Percentiles rank a stretch among this genome's conserved stretches.
These are phyloP conservation scores for Pseudocercospora ulei DNA, from an alignment of 2,329 filamentous ascomycete genomes.

Conservation along the genomic window DNA sequence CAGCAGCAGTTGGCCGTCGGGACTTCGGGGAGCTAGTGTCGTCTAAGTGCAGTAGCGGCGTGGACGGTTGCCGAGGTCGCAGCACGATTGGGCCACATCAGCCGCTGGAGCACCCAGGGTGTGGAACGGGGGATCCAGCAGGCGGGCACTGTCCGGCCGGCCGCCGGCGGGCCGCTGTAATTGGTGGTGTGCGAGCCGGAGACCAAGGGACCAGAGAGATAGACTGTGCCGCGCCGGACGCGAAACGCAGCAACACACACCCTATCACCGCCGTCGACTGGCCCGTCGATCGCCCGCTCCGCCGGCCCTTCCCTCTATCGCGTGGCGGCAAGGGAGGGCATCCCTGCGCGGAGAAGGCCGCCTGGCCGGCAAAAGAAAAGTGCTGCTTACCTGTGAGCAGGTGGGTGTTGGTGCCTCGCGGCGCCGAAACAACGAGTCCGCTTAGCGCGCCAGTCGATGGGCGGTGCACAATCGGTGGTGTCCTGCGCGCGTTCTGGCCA, in stretches of 20 bases:
- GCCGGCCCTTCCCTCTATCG: slow-evolving; percentile 6
- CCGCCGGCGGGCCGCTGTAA: not conserved
- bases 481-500: not conserved
- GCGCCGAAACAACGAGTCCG: not conserved
- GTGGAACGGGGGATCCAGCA: slow-evolving; percentile 7
- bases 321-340: slow-evolving; percentile 1
- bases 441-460: not conserved
- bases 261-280: not conserved
- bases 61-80: slow-evolving; percentile 4
- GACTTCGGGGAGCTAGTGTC: slow-evolving; percentile 3
- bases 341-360: slow-evolving; percentile 2
- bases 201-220: slow-evolving; percentile 11
- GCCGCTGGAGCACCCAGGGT: slow-evolving; percentile 4
- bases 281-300: slow-evolving; percentile 7
- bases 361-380: slow-evolving; percentile 2
- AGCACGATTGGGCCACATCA: slow-evolving; percentile 7
- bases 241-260: not conserved
- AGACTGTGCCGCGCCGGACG: slow-evolving; percentile 5
- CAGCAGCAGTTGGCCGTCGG: slow-evolving; percentile 5
- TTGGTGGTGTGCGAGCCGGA: slow-evolving; percentile 6
- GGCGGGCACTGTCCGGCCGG: slow-evolving; percentile 4
- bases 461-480: slow-evolving; percentile 3
- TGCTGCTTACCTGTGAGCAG: not conserved
- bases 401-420: not conserved
- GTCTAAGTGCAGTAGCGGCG: slow-evolving; percentile 4